phyloP scores from a whole-genome alignment of 2,329 filamentous ascomycete species.

The Colletotrichum eleusines region DNA sequence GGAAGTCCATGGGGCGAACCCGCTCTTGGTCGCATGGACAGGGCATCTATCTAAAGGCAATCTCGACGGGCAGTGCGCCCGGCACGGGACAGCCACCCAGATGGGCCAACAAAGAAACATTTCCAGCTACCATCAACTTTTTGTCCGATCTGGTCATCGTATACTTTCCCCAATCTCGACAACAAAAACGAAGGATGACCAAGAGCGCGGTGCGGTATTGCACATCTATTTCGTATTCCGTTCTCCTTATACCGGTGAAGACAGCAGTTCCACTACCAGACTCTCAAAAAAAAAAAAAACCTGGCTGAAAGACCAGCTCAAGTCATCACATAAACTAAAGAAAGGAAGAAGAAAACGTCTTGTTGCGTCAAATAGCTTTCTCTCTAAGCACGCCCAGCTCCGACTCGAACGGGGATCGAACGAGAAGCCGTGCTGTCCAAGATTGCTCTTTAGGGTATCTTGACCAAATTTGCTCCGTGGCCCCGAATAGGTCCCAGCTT shows the following conservation, averaged over 20 bases:
- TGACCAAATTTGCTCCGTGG: constrained; percentile 39
- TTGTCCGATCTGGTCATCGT: neutral
- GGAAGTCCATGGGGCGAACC: too few species aligned
- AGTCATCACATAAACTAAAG: constrained; percentile 21
- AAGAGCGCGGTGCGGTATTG: neutral
- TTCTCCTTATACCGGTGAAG: neutral
- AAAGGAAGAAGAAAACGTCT: constrained; percentile 20
- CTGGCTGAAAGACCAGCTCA: neutral
- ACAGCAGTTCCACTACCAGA: neutral
- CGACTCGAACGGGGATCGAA: neutral
- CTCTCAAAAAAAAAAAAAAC: neutral
- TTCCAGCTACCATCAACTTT: neutral
- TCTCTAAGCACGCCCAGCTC: constrained; percentile 35
- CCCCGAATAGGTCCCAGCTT: constrained; percentile 1
- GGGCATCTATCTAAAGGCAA: too few species aligned
- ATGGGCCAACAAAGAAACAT: neutral
- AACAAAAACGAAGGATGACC: neutral
- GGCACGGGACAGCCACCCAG: too few species aligned
- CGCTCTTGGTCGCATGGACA: too few species aligned
- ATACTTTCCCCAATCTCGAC: neutral
- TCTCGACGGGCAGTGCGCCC: too few species aligned
- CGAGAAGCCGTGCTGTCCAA: constrained; percentile 37
- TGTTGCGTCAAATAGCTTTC: constrained; percentile 39
- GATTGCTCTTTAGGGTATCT: constrained; percentile 42
- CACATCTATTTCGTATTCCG: neutral